These are phyloP conservation scores for Pinus tabuliformis DNA, from an alignment of 75 land plant genomes.

Conservation along the genomic window DNA sequence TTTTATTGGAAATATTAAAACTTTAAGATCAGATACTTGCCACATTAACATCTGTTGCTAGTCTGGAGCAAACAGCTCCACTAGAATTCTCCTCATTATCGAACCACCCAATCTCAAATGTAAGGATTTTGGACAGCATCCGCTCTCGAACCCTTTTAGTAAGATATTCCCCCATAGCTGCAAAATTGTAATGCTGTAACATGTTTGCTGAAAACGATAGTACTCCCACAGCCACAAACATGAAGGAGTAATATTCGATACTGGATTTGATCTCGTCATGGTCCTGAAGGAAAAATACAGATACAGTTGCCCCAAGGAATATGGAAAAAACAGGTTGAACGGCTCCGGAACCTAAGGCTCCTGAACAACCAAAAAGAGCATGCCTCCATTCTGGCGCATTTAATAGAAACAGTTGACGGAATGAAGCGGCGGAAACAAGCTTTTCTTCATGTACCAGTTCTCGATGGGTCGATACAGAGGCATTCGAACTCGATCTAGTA, in stretches of 20 bases:
- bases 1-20: background rate
- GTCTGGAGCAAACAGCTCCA: conserved; percentile 58
- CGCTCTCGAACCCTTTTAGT: conserved; percentile 67
- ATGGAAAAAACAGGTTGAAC: conserved; percentile 60
- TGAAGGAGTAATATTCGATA: conserved; percentile 29
- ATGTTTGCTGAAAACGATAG: conserved; percentile 36
- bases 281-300: conserved; percentile 43
- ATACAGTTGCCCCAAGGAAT: conserved; percentile 41
- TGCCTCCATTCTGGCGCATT: conserved; percentile 72
- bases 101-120: conserved; percentile 82
- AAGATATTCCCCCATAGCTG: conserved; percentile 60
- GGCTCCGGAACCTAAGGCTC: conserved; percentile 54
- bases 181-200: conserved; percentile 68
- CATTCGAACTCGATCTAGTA: conserved; percentile 14
- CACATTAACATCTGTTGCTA: conserved; percentile 68
- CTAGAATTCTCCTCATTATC: conserved; percentile 71
- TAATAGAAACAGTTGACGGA: conserved; percentile 43
- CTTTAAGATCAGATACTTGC: conserved; percentile 16
- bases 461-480: background rate
- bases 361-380: conserved; percentile 43
- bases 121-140: conserved; percentile 55
- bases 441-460: background rate
- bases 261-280: conserved; percentile 20
- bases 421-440: conserved; percentile 30
- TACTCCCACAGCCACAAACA: conserved; percentile 36